These are phyloP conservation scores for Leccinum longicurvipes DNA, from an alignment of 768 basidiomycete genomes.

Conservation along the genomic window DNA sequence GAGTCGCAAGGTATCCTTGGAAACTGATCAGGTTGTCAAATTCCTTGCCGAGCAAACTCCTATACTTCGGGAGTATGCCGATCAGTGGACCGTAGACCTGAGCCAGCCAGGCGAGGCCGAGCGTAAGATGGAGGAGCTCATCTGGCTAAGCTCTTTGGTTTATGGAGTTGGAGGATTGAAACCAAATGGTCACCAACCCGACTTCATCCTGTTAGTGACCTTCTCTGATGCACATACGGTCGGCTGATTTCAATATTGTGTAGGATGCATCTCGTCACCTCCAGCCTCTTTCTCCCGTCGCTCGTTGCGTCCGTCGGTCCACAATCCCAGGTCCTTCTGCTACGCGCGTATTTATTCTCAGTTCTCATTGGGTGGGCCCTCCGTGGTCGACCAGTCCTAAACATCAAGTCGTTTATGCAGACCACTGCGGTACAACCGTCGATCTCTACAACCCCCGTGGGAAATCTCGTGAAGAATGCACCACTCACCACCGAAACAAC, in stretches of 20 bases:
- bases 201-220: slow-evolving; percentile 50
- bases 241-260: not conserved
- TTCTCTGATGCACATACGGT: not conserved
- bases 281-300: slow-evolving; percentile 29
- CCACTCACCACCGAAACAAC: slow-evolving; percentile 13
- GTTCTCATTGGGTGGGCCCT: slow-evolving; percentile 29
- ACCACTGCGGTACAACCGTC: slow-evolving; percentile 21
- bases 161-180: slow-evolving; percentile 59
- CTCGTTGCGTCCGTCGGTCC: slow-evolving; percentile 15
- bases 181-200: slow-evolving; percentile 39
- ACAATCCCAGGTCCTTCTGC: slow-evolving; percentile 21
- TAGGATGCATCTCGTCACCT: slow-evolving; percentile 31
- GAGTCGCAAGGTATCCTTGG: not conserved
- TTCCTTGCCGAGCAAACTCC: not conserved
- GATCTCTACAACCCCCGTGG: too few relatives aligned
- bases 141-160: slow-evolving; percentile 52
- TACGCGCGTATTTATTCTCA: slow-evolving; percentile 28
- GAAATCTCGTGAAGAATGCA: not conserved
- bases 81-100: slow-evolving; percentile 42
- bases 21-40: slow-evolving; percentile 23
- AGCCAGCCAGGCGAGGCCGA: slow-evolving; percentile 37
- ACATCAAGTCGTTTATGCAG: slow-evolving; percentile 32
- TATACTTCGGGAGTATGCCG: slow-evolving; percentile 21
- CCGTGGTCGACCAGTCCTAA: slow-evolving; percentile 28
- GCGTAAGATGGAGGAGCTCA: slow-evolving; percentile 61